Percentiles rank a stretch among this genome's conserved stretches.
phyloP scores from a whole-genome alignment of 2,329 filamentous ascomycete genomes.

The Colletotrichum orchidophilum region DNA sequence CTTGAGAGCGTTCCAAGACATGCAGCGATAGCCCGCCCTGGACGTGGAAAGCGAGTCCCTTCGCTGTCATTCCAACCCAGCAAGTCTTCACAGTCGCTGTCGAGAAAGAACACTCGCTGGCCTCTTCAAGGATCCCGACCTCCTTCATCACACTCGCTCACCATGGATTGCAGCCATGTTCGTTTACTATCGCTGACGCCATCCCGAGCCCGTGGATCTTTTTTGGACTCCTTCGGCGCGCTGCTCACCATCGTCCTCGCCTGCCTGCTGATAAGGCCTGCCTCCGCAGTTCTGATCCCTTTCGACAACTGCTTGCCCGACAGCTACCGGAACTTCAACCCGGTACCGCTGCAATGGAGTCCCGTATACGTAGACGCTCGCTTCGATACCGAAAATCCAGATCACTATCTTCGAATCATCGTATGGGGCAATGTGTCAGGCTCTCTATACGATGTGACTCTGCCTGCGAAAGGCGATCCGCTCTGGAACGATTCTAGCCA shows the following conservation, averaged over 20 bases:
- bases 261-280: conserved; percentile 51
- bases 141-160: neutral
- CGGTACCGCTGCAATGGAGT: conserved; percentile 75
- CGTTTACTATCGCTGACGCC: neutral
- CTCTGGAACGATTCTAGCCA: conserved; percentile 70
- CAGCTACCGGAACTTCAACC: conserved; percentile 59
- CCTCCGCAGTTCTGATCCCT: conserved; percentile 72
- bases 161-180: conserved; percentile 9
- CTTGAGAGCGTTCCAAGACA: conserved; percentile 23
- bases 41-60: conserved; percentile 30
- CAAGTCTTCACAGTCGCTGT: conserved; percentile 25
- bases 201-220: neutral
- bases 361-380: conserved; percentile 78
- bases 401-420: conserved; percentile 77
- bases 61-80: conserved; percentile 30
- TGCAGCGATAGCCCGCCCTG: conserved; percentile 16
- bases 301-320: conserved; percentile 86
- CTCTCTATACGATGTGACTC: conserved; percentile 61
- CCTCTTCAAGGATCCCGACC: neutral
- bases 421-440: conserved; percentile 94
- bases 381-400: conserved; percentile 71
- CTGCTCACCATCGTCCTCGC: conserved; percentile 51
- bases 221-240: conserved; percentile 30
- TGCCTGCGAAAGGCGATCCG: conserved; percentile 68
- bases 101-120: conserved; percentile 21